A percentile compares a stretch with the other conserved stretches of the same genome.
These are phyloP conservation scores for Arctostaphylos glauca DNA, from an alignment of 148 eudicot genomes.

Conservation along the genomic window DNA sequence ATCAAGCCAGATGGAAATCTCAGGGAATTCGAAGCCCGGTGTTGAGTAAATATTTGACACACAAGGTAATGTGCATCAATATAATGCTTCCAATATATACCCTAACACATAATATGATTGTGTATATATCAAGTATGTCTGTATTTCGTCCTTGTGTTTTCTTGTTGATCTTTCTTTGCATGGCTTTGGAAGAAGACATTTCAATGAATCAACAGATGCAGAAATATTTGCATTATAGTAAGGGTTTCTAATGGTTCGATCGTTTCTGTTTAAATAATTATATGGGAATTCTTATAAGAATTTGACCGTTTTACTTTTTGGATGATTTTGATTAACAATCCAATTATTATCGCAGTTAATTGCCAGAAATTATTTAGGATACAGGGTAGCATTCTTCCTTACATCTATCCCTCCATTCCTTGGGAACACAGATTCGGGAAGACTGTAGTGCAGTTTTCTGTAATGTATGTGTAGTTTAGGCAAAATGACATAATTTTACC, in stretches of 20 bases:
- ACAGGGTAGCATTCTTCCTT: no score
- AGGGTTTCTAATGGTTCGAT: neutral
- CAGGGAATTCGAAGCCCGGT: neutral
- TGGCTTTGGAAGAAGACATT: neutral
- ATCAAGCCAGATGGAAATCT: neutral
- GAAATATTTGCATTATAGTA: neutral
- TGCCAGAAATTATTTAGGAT: neutral
- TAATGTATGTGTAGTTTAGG: no score
- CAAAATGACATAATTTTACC: no score
- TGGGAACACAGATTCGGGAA: neutral
- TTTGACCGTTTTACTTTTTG: neutral
- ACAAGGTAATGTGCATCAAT: neutral
- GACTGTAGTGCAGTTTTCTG: no score
- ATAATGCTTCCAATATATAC: neutral
- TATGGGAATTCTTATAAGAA: neutral
- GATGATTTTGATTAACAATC: neutral
- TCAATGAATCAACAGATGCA: neutral
- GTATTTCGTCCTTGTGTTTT: neutral
- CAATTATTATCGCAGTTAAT: neutral
- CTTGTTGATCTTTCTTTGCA: neutral
- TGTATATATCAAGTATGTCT: neutral
- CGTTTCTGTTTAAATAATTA: neutral
- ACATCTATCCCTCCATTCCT: neutral
- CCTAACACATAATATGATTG: neutral
- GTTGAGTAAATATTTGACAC: neutral